phyloP scores from a whole-genome alignment of 768 basidiomycete species.

The Pilatotrama ljubarskyi region DNA sequence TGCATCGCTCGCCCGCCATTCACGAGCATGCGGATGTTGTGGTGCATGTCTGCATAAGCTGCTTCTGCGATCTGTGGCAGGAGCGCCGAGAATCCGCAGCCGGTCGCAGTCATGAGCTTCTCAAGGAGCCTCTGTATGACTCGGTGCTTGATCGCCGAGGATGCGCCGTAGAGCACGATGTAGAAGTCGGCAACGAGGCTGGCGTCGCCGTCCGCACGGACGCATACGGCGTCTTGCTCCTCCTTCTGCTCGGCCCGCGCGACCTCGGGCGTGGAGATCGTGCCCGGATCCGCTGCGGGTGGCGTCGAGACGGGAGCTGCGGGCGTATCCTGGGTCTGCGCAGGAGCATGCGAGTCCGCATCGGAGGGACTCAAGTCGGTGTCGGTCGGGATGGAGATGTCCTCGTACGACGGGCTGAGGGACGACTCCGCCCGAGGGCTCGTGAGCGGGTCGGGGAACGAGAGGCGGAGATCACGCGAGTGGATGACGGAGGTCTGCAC shows the following conservation, averaged over 20 bases:
- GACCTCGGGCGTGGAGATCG: slow-evolving; percentile 39
- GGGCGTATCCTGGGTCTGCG: background rate
- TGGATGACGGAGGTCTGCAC: slow-evolving; percentile 51
- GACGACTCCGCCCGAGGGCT: slow-evolving; percentile 54
- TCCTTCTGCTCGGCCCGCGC: slow-evolving; percentile 12
- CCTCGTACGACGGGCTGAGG: slow-evolving; percentile 56
- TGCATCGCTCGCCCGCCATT: slow-evolving; percentile 29
- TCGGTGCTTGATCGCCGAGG: slow-evolving; percentile 59
- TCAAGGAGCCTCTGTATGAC: slow-evolving; percentile 60
- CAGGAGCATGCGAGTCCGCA: slow-evolving; percentile 20
- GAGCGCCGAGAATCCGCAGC: slow-evolving; percentile 27
- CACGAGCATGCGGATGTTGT: slow-evolving; percentile 20
- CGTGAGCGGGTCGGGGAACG: slow-evolving; percentile 82
- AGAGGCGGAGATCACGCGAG: slow-evolving; percentile 72
- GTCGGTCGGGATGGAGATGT: slow-evolving; percentile 44
- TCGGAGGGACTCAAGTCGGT: slow-evolving; percentile 26
- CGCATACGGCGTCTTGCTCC: slow-evolving; percentile 3
- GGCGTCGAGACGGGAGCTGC: slow-evolving; percentile 7
- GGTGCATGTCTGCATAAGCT: background rate
- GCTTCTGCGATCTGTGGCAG: slow-evolving; percentile 11
- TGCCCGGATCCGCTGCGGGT: slow-evolving; percentile 37
- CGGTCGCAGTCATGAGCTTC: slow-evolving; percentile 47
- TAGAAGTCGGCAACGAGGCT: slow-evolving; percentile 48
- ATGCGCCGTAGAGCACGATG: slow-evolving; percentile 66
- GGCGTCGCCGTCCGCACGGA: slow-evolving; percentile 18